A percentile compares a stretch with the other conserved stretches of the same genome.
Evolutionary conservation across 1,284 basidiomycete species (phyloP).

Genomic region (Violaceomyces palustris): DNA sequence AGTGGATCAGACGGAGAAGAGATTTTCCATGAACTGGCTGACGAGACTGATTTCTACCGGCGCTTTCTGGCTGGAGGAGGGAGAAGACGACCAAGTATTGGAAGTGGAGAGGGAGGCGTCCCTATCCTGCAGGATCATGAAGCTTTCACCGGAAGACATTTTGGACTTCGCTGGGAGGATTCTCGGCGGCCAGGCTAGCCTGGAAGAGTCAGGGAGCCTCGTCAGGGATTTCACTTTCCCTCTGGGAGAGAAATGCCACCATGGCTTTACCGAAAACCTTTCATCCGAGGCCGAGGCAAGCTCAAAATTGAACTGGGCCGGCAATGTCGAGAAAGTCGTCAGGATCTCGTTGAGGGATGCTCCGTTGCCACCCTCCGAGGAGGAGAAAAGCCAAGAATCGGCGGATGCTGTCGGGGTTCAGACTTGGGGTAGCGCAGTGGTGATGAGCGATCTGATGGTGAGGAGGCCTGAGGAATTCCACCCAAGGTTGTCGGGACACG

Average conservation of each 20-base stretch:
- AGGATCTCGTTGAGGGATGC: constrained; percentile 17
- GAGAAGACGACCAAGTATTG: neutral
- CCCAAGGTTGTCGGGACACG: too few relatives aligned
- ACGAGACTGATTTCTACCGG: constrained; percentile 26
- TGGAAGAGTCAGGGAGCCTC: constrained; percentile 23
- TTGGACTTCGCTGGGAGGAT: constrained; percentile 27
- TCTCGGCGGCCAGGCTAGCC: constrained; percentile 15
- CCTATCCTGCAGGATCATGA: too few relatives aligned
- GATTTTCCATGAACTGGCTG: constrained; percentile 27
- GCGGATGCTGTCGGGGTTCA: constrained; percentile 31
- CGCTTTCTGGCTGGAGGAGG: constrained; percentile 15
- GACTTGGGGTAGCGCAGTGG: constrained; percentile 26
- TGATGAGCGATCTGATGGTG: constrained; percentile 19
- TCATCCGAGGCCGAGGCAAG: too few relatives aligned
- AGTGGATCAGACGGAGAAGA: constrained; percentile 17
- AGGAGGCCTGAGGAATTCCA: constrained; percentile 17
- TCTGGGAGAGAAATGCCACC: too few relatives aligned
- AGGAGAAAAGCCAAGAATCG: constrained; percentile 11
- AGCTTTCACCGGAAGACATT: constrained; percentile 7
- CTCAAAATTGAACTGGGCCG: too few relatives aligned
- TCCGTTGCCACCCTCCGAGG: constrained; percentile 19
- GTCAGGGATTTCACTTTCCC: constrained; percentile 22
- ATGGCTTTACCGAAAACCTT: too few relatives aligned
- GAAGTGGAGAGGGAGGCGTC: too few relatives aligned
- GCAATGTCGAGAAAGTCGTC: neutral